Conservation (phyloP, 2,329 filamentous ascomycete species). For the Cytospora mali region DNA sequence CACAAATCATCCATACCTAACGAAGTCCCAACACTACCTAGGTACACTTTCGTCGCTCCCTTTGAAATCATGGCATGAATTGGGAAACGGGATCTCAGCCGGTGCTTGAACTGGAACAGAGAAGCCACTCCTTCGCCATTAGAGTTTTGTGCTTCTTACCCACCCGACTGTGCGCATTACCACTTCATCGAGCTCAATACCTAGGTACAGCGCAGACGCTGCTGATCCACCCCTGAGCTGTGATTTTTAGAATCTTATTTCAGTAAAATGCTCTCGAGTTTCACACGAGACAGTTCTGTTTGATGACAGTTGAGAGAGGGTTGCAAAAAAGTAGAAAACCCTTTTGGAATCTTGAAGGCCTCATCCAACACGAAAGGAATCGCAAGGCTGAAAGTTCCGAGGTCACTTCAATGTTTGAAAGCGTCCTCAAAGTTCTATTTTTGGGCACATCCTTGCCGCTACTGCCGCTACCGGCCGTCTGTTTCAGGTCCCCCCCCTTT, state of each 20-base stretch:
- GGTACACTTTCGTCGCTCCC: not conserved
- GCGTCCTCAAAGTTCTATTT: conserved; percentile 22
- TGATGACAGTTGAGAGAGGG: not conserved
- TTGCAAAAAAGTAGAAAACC: not conserved
- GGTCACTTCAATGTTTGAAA: not conserved
- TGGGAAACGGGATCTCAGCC: not conserved
- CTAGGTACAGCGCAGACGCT: no score
- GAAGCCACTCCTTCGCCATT: not conserved
- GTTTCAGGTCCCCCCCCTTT: conserved; percentile 17
- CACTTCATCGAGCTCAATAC: not conserved
- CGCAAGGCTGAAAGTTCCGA: conserved; percentile 20
- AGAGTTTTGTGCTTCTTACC: not conserved
- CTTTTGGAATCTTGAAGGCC: not conserved
- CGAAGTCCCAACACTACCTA: no score
- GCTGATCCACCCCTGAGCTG: not conserved
- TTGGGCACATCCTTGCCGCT: conserved; percentile 12
- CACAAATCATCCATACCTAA: not conserved
- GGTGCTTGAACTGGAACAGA: no score
- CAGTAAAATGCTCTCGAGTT: not conserved
- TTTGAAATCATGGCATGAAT: not conserved
- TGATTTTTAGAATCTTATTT: not conserved
- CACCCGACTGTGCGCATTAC: not conserved
- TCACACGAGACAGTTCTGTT: not conserved
- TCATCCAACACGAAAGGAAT: not conserved
- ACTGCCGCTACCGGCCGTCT: not conserved